A percentile compares a stretch with the other conserved stretches of the same genome.
phyloP scores from a whole-genome alignment of 305 asterid genomes.

The Withania somnifera region DNA sequence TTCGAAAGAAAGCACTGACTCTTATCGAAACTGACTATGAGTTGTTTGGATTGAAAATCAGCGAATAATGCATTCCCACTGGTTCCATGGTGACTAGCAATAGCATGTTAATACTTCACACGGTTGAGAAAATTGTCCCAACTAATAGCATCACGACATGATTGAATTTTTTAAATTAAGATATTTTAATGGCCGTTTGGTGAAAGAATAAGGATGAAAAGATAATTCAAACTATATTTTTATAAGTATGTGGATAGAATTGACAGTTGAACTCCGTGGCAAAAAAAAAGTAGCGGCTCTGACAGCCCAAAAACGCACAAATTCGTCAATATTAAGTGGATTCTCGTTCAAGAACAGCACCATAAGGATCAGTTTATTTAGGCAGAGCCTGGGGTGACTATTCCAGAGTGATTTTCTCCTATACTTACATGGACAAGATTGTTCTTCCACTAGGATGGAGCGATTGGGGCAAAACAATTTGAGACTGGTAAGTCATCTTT shows the following conservation, averaged over 20 bases:
- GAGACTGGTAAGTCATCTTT: conserved; percentile 24
- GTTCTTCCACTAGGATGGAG: conserved; percentile 57
- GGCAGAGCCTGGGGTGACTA: conserved; percentile 69
- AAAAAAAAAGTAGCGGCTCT: conserved; percentile 42
- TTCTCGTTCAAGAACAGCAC: conserved; percentile 52
- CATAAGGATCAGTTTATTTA: conserved; percentile 36
- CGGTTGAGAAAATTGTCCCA: not conserved
- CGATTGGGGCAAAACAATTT: conserved; percentile 39
- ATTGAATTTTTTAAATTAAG: not conserved
- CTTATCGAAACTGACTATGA: no score
- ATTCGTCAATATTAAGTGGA: conserved; percentile 34
- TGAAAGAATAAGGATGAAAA: not conserved
- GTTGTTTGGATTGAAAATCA: no score
- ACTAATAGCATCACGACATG: no score
- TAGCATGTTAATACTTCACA: no score
- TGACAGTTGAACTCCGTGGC: conserved; percentile 42
- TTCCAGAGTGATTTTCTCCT: conserved; percentile 45
- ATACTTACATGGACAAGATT: conserved; percentile 36
- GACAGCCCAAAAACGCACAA: conserved; percentile 44
- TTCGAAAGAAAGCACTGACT: no score
- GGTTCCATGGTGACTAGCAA: no score
- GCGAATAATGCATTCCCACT: no score
- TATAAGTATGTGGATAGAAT: conserved; percentile 18
- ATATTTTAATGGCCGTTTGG: not conserved
- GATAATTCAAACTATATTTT: not conserved